Evolutionary conservation across 1,284 basidiomycete species (phyloP), one percentile per base, ranked within the genome.

Genomic region (Moesziomyces sp.): DNA sequence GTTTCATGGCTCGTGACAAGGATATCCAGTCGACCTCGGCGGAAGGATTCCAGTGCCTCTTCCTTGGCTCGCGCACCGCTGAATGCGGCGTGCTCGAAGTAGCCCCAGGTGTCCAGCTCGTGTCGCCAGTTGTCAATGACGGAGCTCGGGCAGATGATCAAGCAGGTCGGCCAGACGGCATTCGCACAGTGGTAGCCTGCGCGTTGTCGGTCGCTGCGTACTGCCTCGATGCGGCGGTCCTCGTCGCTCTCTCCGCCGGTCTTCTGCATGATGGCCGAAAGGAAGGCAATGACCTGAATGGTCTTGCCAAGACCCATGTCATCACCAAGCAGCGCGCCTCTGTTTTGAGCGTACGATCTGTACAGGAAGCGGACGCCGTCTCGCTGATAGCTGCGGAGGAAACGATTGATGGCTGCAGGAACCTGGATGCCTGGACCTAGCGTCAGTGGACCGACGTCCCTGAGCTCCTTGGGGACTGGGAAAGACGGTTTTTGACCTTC

Each of bases 211-310:
- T 62, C 63, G 58, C 58, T 71, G 8, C 60, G 58, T 1, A 62
- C 65, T 9, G 85, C 34, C 10, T 89, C 86, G 47, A 86, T 86
- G 23, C 92, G 87, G 23, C 92, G 88, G 46, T 88, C 83, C 18
- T 86, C 80, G 79, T 94, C 92, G 11, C 86, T 86, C n/a, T 79
- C 84, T 44, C 88, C 85, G 1, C 92, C 92, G 2, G 86, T 84
- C 84, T 94, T 94, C 67, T 86, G 85, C 92, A 94, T 93, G 69
- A 94, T 91, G 0, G 93, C 92, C 0, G 91, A 90, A 3, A 94
- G 87, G 77, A 94, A 93, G 0, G 91, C 88, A 42, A 94, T 93
- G 24, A 94, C 89, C 83, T 94, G 93, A n/a, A 93, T 91, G 0
- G 59, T 52, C 87, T 88, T 81, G 80, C 91, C 91, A 60, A 93